These are phyloP conservation scores for Penstemon newberryi DNA, from an alignment of 257 asterid genomes.

Conservation along the genomic window DNA sequence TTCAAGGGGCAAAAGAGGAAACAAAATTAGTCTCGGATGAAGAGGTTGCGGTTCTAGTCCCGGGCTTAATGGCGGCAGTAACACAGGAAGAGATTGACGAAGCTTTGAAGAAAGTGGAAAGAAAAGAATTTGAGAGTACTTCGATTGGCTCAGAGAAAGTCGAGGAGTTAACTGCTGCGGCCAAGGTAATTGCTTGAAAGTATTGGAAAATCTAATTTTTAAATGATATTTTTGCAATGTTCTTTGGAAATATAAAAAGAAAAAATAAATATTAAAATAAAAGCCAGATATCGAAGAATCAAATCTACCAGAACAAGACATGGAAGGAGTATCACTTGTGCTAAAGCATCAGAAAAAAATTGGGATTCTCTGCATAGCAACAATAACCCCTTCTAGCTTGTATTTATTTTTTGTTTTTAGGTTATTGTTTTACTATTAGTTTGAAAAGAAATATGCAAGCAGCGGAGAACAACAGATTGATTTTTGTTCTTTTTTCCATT, in stretches of 20 bases:
- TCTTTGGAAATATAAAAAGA: not conserved
- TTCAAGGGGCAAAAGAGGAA: constrained; percentile 24
- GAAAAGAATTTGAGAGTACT: constrained; percentile 17
- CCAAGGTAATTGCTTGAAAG: constrained; percentile 53
- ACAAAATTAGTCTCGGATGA: constrained; percentile 27
- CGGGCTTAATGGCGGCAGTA: constrained; percentile 48
- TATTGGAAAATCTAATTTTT: constrained; percentile 6
- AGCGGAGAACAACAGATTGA: not conserved
- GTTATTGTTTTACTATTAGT: not conserved
- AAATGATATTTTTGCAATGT: not conserved
- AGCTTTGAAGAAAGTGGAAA: constrained; percentile 27
- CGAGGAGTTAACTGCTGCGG: constrained; percentile 33
- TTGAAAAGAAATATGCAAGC: not conserved
- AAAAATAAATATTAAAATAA: not conserved
- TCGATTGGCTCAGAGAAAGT: constrained; percentile 26
- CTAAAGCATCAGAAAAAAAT: not conserved
- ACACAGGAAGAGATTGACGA: constrained; percentile 36
- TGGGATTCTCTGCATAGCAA: not conserved
- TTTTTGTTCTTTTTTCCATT: constrained; percentile 1
- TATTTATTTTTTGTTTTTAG: not conserved
- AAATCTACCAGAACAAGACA: not conserved
- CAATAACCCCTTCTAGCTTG: not conserved
- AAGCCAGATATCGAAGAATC: not conserved
- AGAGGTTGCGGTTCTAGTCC: constrained; percentile 54
- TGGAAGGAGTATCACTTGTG: not conserved